These are phyloP conservation scores for Trichoderma polysporum DNA, from an alignment of 2,329 filamentous ascomycete species.

Conservation along the genomic window DNA sequence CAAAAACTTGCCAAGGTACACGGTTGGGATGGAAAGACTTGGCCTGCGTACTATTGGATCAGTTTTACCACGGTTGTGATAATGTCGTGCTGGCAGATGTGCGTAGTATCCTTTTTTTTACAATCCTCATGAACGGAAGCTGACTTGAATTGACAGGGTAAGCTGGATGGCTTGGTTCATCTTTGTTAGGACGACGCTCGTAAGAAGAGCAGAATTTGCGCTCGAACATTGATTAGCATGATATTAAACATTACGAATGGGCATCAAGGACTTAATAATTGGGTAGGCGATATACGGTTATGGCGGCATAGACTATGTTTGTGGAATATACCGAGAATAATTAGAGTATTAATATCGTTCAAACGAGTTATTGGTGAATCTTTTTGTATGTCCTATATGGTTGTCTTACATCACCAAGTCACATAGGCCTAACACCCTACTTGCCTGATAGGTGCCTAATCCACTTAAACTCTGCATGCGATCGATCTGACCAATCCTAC, in stretches of 20 bases:
- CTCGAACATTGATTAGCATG: too few species aligned
- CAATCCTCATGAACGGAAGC: not conserved
- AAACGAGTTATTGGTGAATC: not conserved
- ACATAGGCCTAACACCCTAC: too few species aligned
- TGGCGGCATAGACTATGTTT: not conserved
- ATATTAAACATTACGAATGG: not conserved
- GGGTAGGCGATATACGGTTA: not conserved
- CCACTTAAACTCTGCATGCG: not conserved
- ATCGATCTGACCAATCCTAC: not conserved
- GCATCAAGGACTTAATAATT: not conserved
- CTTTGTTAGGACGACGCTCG: not conserved
- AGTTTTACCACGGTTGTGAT: not conserved
- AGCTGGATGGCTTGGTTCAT: not conserved
- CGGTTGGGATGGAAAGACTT: not conserved
- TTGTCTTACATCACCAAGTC: not conserved
- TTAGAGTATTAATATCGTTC: not conserved
- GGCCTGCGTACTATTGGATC: not conserved
- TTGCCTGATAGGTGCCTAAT: not conserved
- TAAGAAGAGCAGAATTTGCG: not conserved
- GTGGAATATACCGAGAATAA: not conserved
- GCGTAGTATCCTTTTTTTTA: not conserved
- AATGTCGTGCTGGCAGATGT: constrained; percentile 2
- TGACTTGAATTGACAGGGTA: not conserved
- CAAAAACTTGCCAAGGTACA: not conserved
- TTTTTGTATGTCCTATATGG: not conserved